Percentiles rank a stretch among this genome's conserved stretches.
These are phyloP conservation scores for Suhomyces guaymorum DNA, from an alignment of 1,139 yeast genomes.

Conservation along the genomic window DNA sequence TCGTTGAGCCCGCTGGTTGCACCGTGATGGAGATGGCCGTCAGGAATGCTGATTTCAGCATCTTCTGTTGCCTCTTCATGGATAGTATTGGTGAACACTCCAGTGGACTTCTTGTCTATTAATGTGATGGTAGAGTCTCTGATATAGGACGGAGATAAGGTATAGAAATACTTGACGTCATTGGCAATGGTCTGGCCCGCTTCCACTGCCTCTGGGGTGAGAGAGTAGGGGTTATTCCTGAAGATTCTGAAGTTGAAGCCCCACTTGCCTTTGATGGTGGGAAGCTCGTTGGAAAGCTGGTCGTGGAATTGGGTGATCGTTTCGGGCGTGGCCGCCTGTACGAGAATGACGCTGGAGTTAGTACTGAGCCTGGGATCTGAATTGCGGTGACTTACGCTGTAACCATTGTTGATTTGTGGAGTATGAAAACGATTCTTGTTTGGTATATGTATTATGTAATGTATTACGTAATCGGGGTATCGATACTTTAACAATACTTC, in stretches of 20 bases:
- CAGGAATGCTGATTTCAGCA: conserved; percentile 32
- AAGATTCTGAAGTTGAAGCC: conserved; percentile 62
- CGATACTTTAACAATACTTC: no score
- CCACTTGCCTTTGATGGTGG: conserved; percentile 63
- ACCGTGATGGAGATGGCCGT: conserved; percentile 41
- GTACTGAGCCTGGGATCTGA: no score
- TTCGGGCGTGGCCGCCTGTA: conserved; percentile 60
- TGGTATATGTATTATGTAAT: no score
- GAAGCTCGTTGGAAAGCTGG: conserved; percentile 62
- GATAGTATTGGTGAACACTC: conserved; percentile 44
- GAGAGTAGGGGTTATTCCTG: conserved; percentile 57
- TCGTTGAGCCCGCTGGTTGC: conserved; percentile 53
- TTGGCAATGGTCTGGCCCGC: conserved; percentile 24
- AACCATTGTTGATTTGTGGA: no score
- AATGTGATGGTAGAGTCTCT: conserved; percentile 51
- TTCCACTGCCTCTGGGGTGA: conserved; percentile 39
- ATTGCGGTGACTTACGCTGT: conserved; percentile 42
- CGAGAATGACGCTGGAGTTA: conserved; percentile 47
- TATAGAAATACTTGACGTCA: conserved; percentile 54
- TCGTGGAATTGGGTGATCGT: conserved; percentile 69
- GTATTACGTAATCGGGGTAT: no score
- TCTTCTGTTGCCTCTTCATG: conserved; percentile 36
- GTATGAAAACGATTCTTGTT: no score
- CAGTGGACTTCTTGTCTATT: conserved; percentile 48
- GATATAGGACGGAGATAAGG: conserved; percentile 56